Percentiles rank a stretch among this genome's conserved stretches.
Conservation (phyloP, 139 green algal species). For the Chlamydomonas sphaeroides region DNA sequence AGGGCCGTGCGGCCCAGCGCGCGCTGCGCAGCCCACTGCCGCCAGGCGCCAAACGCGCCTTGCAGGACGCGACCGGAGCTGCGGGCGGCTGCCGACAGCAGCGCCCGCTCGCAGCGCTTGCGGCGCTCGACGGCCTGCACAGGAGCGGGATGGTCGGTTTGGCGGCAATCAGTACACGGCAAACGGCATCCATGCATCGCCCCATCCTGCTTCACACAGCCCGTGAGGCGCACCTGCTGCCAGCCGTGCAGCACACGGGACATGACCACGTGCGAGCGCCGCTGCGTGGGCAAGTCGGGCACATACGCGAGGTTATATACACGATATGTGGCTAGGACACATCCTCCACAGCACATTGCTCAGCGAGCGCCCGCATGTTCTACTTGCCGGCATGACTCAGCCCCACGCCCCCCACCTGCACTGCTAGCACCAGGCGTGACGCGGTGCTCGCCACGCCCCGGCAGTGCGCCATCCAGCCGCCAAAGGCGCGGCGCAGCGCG, state of each 20-base stretch:
- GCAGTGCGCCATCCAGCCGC: not conserved
- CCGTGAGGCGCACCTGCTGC: not conserved
- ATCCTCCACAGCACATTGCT: too few species aligned
- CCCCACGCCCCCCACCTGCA: conserved; percentile 7
- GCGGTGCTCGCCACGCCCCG: not conserved
- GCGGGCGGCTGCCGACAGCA: not conserved
- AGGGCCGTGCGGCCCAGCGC: not conserved
- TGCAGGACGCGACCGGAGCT: not conserved
- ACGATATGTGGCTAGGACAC: too few species aligned
- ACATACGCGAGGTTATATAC: not conserved
- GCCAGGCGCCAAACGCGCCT: not conserved
- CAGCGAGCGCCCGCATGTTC: too few species aligned
- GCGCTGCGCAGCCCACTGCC: not conserved
- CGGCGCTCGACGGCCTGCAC: conserved; percentile 8
- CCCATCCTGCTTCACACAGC: too few species aligned
- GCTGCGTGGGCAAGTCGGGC: too few species aligned
- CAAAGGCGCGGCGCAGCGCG: not conserved
- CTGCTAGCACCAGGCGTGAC: not conserved
- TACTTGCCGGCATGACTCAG: too few species aligned
- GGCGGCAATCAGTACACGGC: too few species aligned
- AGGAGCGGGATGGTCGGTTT: too few species aligned
- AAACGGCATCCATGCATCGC: too few species aligned
- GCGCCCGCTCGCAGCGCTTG: not conserved
- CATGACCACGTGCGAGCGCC: conserved; percentile 26
- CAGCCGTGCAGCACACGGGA: not conserved